phyloP scores from a whole-genome alignment of 169 alveolate species.

The Babesia bigemina region DNA sequence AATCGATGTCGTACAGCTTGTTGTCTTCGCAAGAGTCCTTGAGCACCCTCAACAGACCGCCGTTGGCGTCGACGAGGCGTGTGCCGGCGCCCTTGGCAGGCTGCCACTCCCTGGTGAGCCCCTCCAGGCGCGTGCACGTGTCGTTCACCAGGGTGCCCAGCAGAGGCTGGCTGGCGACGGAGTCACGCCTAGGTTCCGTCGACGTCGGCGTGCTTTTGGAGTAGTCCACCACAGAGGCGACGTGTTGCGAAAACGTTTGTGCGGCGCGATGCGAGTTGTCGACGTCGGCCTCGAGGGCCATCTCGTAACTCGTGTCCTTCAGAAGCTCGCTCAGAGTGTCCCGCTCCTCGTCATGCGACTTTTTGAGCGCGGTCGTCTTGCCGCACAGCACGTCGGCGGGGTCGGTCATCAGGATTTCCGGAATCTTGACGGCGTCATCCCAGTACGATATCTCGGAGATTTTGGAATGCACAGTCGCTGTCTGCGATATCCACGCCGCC shows the following conservation, averaged over 20 bases:
- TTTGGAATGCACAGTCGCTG: slow-evolving; percentile 51
- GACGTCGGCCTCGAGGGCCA: slow-evolving; percentile 36
- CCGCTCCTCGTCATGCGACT: slow-evolving; percentile 32
- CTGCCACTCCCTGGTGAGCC: slow-evolving; percentile 21
- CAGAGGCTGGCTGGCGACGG: neutral
- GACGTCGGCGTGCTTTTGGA: neutral
- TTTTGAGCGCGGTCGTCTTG: slow-evolving; percentile 1
- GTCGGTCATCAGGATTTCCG: slow-evolving; percentile 63
- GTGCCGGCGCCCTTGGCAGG: slow-evolving; percentile 4
- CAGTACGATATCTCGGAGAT: slow-evolving; percentile 40
- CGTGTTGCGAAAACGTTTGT: slow-evolving; percentile 1
- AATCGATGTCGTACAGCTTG: slow-evolving; percentile 27
- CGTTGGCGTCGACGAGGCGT: neutral
- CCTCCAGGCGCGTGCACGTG: slow-evolving; percentile 24
- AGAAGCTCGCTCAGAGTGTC: slow-evolving; percentile 44
- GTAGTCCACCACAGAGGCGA: slow-evolving; percentile 27
- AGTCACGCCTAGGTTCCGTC: neutral
- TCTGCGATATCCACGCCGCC: slow-evolving; percentile 58
- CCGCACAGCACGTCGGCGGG: slow-evolving; percentile 64
- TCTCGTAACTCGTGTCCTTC: slow-evolving; percentile 40
- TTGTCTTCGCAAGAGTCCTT: slow-evolving; percentile 6
- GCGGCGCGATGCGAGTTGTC: slow-evolving; percentile 10
- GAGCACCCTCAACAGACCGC: neutral
- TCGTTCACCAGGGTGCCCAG: slow-evolving; percentile 10
- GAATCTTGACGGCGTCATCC: slow-evolving; percentile 62